A percentile compares a stretch with the other conserved stretches of the same genome.
Evolutionary conservation across 2,329 filamentous ascomycete species (phyloP).

Genomic region (Aspergillus alliaceus): DNA sequence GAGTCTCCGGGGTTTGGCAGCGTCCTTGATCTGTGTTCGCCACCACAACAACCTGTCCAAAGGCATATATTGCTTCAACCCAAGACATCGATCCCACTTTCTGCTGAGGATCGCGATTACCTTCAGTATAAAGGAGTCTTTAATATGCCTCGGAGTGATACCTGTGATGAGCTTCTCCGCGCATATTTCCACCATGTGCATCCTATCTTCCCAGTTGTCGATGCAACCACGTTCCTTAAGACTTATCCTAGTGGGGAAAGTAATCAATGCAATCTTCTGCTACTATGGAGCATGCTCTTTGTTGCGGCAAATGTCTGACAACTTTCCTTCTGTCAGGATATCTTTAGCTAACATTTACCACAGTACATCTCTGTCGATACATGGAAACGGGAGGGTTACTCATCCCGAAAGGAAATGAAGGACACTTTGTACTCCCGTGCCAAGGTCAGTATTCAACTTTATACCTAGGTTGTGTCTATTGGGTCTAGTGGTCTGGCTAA

Average conservation of each 20-base stretch:
- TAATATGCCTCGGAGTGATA: constrained; percentile 27
- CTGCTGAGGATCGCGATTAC: constrained; percentile 20
- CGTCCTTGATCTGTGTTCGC: not conserved
- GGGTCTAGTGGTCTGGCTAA: not conserved
- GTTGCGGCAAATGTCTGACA: constrained; percentile 32
- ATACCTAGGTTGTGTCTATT: not conserved
- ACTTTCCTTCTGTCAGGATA: not conserved
- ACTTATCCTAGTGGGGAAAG: constrained; percentile 27
- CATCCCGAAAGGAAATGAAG: constrained; percentile 37
- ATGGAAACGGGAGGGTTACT: constrained; percentile 32
- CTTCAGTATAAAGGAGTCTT: constrained; percentile 38
- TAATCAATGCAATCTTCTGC: constrained; percentile 33
- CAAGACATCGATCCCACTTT: constrained; percentile 9
- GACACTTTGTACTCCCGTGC: constrained; percentile 38
- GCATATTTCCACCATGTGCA: constrained; percentile 42
- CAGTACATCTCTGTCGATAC: constrained; percentile 26
- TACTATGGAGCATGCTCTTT: constrained; percentile 44
- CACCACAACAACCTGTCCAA: constrained; percentile 6
- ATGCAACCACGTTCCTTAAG: constrained; percentile 29
- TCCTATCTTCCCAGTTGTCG: constrained; percentile 39
- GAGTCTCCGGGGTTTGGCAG: not conserved
- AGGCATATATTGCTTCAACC: constrained; percentile 22
- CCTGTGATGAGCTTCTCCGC: constrained; percentile 32
- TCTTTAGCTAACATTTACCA: not conserved
- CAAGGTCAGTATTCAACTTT: constrained; percentile 25